These are phyloP conservation scores for Ceratocystis smalleyi DNA, from an alignment of 2,329 filamentous ascomycete species.

Conservation along the genomic window DNA sequence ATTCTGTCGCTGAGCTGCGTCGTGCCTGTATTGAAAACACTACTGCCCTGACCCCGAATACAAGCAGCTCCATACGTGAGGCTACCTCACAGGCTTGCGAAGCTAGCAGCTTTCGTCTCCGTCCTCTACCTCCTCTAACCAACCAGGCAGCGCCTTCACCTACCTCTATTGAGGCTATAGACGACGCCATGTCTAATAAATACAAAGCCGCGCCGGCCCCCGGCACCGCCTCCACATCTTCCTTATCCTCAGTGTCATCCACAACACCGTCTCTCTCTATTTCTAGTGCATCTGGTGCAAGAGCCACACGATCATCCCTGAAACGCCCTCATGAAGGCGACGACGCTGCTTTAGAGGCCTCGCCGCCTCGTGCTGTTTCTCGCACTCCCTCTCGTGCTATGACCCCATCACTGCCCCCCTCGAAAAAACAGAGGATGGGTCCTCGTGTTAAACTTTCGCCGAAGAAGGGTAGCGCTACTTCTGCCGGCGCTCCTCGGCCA, in stretches of 20 bases:
- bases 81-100: background rate
- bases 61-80: conserved; percentile 28
- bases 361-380: conserved; percentile 36
- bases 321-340: conserved; percentile 42
- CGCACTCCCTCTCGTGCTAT: conserved; percentile 41
- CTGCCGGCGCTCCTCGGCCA: conserved; percentile 51
- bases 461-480: conserved; percentile 56
- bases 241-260: conserved; percentile 1
- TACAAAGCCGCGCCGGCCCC: background rate
- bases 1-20: conserved; percentile 13
- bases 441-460: conserved; percentile 58
- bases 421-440: conserved; percentile 45
- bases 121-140: conserved; percentile 6
- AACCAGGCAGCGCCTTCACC: background rate
- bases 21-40: conserved; percentile 17
- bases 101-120: conserved; percentile 7
- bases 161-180: conserved; percentile 4
- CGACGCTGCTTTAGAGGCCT: conserved; percentile 32
- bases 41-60: conserved; percentile 23
- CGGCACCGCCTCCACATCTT: conserved; percentile 5
- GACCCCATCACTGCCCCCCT: conserved; percentile 41
- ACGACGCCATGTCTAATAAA: conserved; percentile 12
- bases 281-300: background rate
- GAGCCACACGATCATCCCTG: conserved; percentile 26
- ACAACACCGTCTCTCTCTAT: conserved; percentile 3